phyloP scores from a whole-genome alignment of 177 flowering plant species.

The Telopea speciosissima region DNA sequence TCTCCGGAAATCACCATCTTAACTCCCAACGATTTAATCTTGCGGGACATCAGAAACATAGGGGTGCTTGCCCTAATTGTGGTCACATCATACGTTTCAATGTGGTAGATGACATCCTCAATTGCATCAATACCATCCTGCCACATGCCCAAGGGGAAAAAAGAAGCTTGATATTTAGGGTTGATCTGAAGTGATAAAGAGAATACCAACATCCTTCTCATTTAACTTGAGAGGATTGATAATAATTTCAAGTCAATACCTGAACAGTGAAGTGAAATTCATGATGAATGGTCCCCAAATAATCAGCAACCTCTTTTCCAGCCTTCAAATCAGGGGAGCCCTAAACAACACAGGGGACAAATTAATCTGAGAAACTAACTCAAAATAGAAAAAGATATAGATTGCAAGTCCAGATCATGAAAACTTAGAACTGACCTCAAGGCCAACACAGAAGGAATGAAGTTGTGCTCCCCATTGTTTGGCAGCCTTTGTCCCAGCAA shows the following conservation, averaged over 20 bases:
- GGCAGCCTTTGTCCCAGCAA: neutral
- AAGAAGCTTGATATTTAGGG: neutral
- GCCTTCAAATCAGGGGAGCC: slow-evolving; percentile 33
- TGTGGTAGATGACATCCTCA: slow-evolving; percentile 92
- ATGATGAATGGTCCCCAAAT: slow-evolving; percentile 39
- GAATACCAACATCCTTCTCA: neutral
- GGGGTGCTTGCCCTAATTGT: slow-evolving; percentile 96
- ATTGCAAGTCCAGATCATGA: neutral
- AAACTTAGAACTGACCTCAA: neutral
- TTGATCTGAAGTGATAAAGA: neutral
- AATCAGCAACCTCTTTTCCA: slow-evolving; percentile 39
- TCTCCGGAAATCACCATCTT: slow-evolving; percentile 93
- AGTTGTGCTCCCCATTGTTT: slow-evolving; percentile 49
- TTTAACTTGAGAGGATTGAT: neutral
- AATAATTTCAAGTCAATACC: slow-evolving; percentile 27
- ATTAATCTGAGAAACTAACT: neutral
- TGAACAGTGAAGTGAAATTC: slow-evolving; percentile 82
- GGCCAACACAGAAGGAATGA: slow-evolving; percentile 32
- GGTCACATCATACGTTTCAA: slow-evolving; percentile 91
- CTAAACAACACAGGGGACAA: neutral
- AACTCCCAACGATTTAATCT: slow-evolving; percentile 78
- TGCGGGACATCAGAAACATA: slow-evolving; percentile 92
- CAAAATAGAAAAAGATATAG: neutral
- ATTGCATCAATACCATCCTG: slow-evolving; percentile 98
- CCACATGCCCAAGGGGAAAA: neutral